Conservation (phyloP, 495 filamentous ascomycete species). For the Immersiella caudata region DNA sequence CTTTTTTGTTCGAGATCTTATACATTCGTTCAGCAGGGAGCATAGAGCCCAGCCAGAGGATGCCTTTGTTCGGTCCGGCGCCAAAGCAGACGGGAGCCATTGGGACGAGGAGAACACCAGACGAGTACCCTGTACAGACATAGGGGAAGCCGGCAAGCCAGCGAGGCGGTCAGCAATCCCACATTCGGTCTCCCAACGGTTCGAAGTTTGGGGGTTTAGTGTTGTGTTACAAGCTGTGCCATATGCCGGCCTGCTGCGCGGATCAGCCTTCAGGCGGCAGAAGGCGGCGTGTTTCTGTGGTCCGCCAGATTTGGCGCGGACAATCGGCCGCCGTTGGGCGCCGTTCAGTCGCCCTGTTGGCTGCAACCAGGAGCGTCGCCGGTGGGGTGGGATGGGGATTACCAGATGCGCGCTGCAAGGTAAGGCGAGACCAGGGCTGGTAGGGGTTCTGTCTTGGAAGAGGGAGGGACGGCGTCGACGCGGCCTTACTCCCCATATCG, state of each 20-base stretch:
- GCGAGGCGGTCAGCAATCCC: not conserved
- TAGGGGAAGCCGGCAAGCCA: not conserved
- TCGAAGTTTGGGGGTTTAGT: conserved; percentile 15
- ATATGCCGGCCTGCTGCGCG: conserved; percentile 6
- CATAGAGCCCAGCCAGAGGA: not conserved
- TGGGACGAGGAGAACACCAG: not conserved
- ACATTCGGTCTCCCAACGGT: not conserved
- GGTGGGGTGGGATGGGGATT: conserved; percentile 4
- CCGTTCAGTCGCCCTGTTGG: not conserved
- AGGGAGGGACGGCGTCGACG: not conserved
- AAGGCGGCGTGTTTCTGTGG: not conserved
- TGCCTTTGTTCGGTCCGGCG: not conserved
- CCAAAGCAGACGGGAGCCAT: not conserved
- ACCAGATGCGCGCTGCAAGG: conserved; percentile 11
- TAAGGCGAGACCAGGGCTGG: not conserved
- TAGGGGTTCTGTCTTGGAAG: not conserved
- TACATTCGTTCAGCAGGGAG: not conserved
- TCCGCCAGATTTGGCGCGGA: not conserved
- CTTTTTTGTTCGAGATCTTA: not conserved
- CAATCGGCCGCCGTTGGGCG: not conserved
- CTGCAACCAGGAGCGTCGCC: not conserved
- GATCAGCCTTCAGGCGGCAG: conserved; percentile 1
- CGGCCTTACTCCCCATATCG: not conserved
- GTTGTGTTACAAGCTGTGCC: conserved; percentile 15
- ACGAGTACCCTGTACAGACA: not conserved